A percentile compares a stretch with the other conserved stretches of the same genome.
Conservation (phyloP, 1,139 yeast species). For the Candida tetrigidarum region DNA sequence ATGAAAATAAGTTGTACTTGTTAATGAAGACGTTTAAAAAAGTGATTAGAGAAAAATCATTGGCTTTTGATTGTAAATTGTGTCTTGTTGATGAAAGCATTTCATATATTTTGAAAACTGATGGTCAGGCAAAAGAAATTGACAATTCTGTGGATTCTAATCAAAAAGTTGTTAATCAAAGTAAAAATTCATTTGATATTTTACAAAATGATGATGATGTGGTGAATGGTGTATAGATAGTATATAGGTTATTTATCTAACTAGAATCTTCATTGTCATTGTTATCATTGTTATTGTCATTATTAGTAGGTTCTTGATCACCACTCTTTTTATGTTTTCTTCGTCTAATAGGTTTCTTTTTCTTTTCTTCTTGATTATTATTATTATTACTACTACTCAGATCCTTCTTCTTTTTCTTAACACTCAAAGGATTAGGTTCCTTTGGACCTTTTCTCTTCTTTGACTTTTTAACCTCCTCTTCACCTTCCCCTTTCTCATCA, state of each 20-base stretch:
- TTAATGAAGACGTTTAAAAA: conserved; percentile 36
- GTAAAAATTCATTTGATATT: conserved; percentile 22
- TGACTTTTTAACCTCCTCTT: conserved; percentile 20
- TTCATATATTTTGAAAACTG: conserved; percentile 34
- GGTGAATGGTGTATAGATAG: conserved; percentile 6
- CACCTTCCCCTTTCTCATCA: conserved; percentile 22
- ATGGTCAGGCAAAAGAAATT: conserved; percentile 9
- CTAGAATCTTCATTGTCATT: too few relatives aligned
- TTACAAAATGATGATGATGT: conserved; percentile 18
- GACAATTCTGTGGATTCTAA: conserved; percentile 5
- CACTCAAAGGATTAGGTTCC: conserved; percentile 82
- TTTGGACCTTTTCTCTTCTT: conserved; percentile 72
- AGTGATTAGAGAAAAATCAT: conserved; percentile 37
- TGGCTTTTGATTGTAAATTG: conserved; percentile 54
- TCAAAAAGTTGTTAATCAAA: conserved; percentile 12
- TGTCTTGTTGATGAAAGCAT: conserved; percentile 41
- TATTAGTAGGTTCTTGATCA: conserved; percentile 9
- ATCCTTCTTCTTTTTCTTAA: conserved; percentile 63
- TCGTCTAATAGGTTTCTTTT: conserved; percentile 34
- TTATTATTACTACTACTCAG: conserved; percentile 4
- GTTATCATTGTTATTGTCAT: neutral
- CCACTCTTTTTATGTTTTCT: conserved; percentile 32
- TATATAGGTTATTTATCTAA: too few relatives aligned
- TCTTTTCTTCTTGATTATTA: conserved; percentile 12
- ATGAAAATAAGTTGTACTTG: conserved; percentile 37